These are phyloP conservation scores for Phytophthora idaei DNA, from an alignment of 352 stramenopile species.

Conservation along the genomic window DNA sequence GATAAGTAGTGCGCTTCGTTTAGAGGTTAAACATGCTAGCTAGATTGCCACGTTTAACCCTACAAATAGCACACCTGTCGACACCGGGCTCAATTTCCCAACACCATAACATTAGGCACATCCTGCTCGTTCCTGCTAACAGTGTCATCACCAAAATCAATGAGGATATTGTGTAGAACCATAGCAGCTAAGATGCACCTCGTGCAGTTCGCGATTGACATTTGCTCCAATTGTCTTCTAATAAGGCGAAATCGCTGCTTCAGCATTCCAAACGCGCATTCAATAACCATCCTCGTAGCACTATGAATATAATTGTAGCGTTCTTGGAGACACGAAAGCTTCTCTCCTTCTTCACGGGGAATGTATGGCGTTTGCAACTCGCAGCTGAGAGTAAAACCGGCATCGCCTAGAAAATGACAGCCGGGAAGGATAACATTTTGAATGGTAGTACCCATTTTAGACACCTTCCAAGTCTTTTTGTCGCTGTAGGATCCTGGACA, in stretches of 20 bases:
- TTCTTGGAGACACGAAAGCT: background rate
- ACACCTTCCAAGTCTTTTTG: background rate
- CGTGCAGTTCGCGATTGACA: background rate
- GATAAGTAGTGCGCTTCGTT: background rate
- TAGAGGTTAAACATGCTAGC: background rate
- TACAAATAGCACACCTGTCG: background rate
- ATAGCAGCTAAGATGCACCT: background rate
- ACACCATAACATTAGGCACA: background rate
- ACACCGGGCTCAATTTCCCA: background rate
- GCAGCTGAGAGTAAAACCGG: background rate
- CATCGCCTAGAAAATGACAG: background rate
- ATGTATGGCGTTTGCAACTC: background rate
- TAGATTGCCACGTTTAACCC: background rate
- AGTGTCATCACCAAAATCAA: slow-evolving; percentile 1
- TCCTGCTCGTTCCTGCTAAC: background rate
- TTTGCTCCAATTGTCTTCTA: background rate
- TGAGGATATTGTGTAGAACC: background rate
- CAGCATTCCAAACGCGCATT: background rate
- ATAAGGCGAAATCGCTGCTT: background rate
- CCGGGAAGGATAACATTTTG: background rate
- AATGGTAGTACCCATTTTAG: background rate
- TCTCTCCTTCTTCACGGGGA: background rate
- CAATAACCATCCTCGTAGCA: background rate
- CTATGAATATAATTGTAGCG: background rate
- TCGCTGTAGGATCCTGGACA: background rate